phyloP scores from a whole-genome alignment of 495 filamentous ascomycete species.

The Talaromyces stipitatus region DNA sequence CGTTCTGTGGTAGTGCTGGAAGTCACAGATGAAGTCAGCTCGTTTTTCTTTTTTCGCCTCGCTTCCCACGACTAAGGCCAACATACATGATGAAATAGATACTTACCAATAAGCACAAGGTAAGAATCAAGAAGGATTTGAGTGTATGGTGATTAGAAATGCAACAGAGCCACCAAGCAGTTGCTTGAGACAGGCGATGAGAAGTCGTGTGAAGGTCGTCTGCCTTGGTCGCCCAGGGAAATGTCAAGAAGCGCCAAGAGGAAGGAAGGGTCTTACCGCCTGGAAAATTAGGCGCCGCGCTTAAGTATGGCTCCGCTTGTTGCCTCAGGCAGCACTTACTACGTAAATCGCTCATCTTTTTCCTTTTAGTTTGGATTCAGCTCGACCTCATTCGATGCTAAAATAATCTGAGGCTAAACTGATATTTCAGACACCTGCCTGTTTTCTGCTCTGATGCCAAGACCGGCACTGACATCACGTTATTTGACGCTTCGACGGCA shows the following conservation, averaged over 20 bases:
- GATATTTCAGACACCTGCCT: background rate
- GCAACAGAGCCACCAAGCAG: background rate
- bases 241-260: constrained; percentile 8
- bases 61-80: background rate
- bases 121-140: background rate
- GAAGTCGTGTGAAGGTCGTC: background rate
- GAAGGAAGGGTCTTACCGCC: constrained; percentile 6
- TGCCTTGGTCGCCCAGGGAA: background rate
- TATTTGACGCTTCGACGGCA: background rate
- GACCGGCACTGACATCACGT: background rate
- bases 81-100: background rate
- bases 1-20: background rate
- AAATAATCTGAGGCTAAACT: background rate
- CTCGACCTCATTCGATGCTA: background rate
- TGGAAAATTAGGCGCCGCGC: background rate
- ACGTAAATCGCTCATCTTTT: background rate
- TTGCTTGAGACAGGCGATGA: background rate
- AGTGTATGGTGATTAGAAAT: background rate
- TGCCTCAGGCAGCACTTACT: background rate
- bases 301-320: background rate
- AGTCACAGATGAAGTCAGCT: constrained; percentile 4
- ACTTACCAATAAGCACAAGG: background rate
- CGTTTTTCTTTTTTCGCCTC: constrained; percentile 4
- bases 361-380: background rate
- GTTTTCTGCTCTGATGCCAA: background rate